A percentile compares a stretch with the other conserved stretches of the same genome.
Evolutionary conservation across 257 asterid species (phyloP).

Genomic region (Linaria vulgaris): DNA sequence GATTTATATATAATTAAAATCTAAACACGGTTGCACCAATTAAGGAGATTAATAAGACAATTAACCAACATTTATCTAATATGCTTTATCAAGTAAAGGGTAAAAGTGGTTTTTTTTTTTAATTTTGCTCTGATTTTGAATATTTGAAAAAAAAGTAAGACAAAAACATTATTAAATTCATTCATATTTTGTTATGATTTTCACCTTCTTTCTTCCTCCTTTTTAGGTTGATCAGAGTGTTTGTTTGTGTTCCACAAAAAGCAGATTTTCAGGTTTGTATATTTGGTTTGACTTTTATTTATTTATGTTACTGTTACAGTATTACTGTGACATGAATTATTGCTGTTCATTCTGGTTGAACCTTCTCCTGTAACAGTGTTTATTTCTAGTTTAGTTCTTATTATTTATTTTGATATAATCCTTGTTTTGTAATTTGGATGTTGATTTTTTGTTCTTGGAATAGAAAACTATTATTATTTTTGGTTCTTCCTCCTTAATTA

Average conservation of each 20-base stretch:
- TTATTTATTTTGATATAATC: background rate
- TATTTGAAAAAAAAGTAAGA: conserved; percentile 17
- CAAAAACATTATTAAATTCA: background rate
- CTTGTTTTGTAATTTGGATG: conserved; percentile 1
- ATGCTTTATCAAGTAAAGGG: no score
- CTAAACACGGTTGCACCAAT: no score
- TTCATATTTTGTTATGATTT: conserved; percentile 20
- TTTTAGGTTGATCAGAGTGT: conserved; percentile 42
- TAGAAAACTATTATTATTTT: no score
- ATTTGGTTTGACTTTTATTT: conserved; percentile 20
- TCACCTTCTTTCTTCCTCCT: conserved; percentile 8
- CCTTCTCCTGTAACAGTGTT: background rate
- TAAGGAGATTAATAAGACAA: no score
- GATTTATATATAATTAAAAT: no score
- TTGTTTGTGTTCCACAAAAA: conserved; percentile 47
- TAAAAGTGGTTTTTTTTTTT: no score
- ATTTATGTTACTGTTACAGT: conserved; percentile 23
- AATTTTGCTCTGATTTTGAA: no score
- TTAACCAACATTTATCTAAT: no score
- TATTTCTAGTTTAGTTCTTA: background rate
- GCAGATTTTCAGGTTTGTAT: conserved; percentile 44
- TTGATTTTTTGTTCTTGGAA: conserved; percentile 4
- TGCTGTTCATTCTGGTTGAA: conserved; percentile 19
- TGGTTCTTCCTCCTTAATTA: no score
- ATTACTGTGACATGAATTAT: conserved; percentile 26